Evolutionary conservation across 2,329 filamentous ascomycete genomes (phyloP).

Genomic region (Madurella fahalii): DNA sequence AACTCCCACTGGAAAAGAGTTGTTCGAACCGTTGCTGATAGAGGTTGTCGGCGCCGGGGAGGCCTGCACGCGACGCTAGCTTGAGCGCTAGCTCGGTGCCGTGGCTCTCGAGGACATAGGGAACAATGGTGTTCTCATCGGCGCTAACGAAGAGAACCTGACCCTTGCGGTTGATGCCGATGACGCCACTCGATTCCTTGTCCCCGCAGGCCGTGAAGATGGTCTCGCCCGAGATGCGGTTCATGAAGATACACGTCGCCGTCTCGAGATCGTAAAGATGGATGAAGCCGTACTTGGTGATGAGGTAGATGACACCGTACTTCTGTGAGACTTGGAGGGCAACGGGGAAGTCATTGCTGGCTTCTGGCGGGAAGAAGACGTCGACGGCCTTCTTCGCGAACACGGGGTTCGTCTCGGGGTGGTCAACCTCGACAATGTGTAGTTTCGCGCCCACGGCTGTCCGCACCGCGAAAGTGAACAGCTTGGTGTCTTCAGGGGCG

Average conservation of each 20-base stretch:
- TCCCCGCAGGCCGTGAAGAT: conserved; percentile 94
- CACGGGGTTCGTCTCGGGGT: conserved; percentile 78
- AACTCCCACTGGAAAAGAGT: conserved; percentile 74
- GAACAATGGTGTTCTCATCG: conserved; percentile 85
- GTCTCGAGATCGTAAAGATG: conserved; percentile 98
- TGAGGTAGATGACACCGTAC: conserved; percentile 94
- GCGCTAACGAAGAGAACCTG: conserved; percentile 93
- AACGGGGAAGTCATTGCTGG: conserved; percentile 94
- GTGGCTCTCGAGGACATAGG: conserved; percentile 93
- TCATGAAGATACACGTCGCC: conserved; percentile 97
- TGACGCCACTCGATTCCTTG: conserved; percentile 76
- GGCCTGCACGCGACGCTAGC: conserved; percentile 87
- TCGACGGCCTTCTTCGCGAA: conserved; percentile 97
- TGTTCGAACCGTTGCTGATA: conserved; percentile 93
- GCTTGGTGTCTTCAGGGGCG: conserved; percentile 83
- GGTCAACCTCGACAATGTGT: conserved; percentile 96
- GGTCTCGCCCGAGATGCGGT: conserved; percentile 97
- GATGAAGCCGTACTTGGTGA: conserved; percentile 99
- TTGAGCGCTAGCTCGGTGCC: conserved; percentile 94
- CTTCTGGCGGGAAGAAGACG: conserved; percentile 95
- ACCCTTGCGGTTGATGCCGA: conserved; percentile 95
- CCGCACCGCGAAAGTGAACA: conserved; percentile 95
- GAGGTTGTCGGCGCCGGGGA: conserved; percentile 89
- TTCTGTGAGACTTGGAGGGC: conserved; percentile 95
- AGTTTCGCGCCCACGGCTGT: conserved; percentile 87